Base-by-base conservation (phyloP, 2,329 filamentous ascomycete species). In the Verticillium alfalfae region DNA sequence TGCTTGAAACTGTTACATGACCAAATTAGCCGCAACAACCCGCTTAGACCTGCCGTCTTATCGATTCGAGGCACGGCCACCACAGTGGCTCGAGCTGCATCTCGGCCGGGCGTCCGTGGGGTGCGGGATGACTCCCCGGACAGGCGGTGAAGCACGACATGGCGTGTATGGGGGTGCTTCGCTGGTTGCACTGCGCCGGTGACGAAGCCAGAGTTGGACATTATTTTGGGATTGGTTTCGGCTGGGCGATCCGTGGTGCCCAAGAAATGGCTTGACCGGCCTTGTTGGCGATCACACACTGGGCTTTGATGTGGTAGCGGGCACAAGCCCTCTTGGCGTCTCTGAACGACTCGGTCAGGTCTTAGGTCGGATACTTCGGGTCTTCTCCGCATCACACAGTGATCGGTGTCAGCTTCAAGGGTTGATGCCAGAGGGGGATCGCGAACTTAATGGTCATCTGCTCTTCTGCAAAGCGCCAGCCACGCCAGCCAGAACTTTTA, bases 11-110 rank as follows among this genome's bases (percentile, higher is more conserved):
- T 57, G 61, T 65, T 63, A 64, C 61, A 62, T 39, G 64, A 61
- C 61, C 57, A 61, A 58, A 59, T 63, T 66, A 66, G 63, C 63
- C 63, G 64, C 63, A 41, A 58, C 63, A 61, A 65, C 59, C 55
- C 64, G 64, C 59, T 61, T 63, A 61, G 61, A 61, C 34, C 22
- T 65, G 59, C 64, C 63, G 12, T 39, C 57, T 31, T 34, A 52
- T 52, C 45, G 45, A 52, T 18, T 26, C 2, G 7, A 26, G n/a
- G 45, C 45, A 52, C 45, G 45, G 45, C 45, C 45, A 52, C n/a
- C 45, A 22, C 18, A 22, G 45, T 52, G 45, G 18, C 45, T 52
- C 8, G n/a, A 52, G 45, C 45, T 52, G 45, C 45, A 52, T 52
- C 45, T 52, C 45, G 45, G 45, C 45, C 45, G 18, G 45, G 45